Evolutionary conservation across 2,329 filamentous ascomycete genomes (phyloP).

Genomic region (Paecilomyces sp.): DNA sequence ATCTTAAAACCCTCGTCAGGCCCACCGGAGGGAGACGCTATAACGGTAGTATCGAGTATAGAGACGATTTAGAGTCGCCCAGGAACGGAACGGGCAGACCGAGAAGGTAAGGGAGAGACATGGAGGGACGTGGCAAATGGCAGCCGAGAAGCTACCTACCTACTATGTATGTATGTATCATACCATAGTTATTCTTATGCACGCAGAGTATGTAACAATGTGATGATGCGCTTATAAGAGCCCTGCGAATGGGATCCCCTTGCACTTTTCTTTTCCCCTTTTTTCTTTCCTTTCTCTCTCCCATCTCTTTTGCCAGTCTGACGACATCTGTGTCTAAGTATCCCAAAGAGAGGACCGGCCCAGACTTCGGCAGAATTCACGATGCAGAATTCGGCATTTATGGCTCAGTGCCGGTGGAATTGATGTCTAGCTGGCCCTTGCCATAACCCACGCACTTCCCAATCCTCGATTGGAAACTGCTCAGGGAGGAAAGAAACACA

Average conservation of each 20-base stretch:
- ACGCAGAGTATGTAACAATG: too few species aligned
- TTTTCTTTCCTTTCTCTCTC: too few species aligned
- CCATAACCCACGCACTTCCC: too few species aligned
- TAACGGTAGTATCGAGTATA: not conserved
- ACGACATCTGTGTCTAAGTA: not conserved
- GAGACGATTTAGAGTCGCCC: not conserved
- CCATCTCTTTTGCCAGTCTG: not conserved
- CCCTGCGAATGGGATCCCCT: too few species aligned
- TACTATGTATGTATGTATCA: too few species aligned
- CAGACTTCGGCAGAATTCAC: not conserved
- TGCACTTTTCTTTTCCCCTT: too few species aligned
- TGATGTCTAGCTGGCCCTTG: too few species aligned
- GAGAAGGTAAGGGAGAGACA: not conserved
- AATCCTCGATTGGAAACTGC: too few species aligned
- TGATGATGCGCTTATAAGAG: too few species aligned
- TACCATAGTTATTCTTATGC: too few species aligned
- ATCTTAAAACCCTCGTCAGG: not conserved
- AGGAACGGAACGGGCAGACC: not conserved
- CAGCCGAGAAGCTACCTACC: not conserved
- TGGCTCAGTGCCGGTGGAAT: not conserved
- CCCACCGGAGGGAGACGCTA: not conserved
- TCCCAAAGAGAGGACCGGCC: not conserved
- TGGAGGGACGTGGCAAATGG: not conserved
- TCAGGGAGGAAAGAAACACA: too few species aligned
- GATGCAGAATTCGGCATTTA: not conserved